phyloP scores from a whole-genome alignment of 345 rosid genomes.

The Barbarea vulgaris region DNA sequence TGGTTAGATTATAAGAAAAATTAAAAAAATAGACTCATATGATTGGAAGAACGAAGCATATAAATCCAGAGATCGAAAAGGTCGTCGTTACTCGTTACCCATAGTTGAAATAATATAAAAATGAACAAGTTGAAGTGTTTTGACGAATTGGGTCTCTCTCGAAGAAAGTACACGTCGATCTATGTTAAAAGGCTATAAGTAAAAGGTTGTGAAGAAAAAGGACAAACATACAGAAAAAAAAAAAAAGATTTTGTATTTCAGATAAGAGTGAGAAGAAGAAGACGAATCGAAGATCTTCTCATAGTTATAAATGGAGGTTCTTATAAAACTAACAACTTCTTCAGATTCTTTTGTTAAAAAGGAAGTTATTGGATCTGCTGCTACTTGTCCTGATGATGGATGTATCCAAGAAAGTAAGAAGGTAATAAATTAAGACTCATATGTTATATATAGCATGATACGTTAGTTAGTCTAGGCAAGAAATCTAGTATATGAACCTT shows the following conservation, averaged over 20 bases:
- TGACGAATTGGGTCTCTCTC: slow-evolving; percentile 58
- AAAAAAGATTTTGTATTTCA: background rate
- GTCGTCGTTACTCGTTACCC: background rate
- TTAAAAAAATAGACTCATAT: slow-evolving; percentile 13
- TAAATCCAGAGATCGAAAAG: background rate
- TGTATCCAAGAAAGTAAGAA: slow-evolving; percentile 37
- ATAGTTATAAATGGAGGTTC: slow-evolving; percentile 42
- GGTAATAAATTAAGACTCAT: slow-evolving; percentile 23
- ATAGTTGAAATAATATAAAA: slow-evolving; percentile 4
- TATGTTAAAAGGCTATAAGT: slow-evolving; percentile 33
- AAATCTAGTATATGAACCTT: no score
- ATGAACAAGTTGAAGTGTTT: slow-evolving; percentile 50
- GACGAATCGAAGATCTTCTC: slow-evolving; percentile 10
- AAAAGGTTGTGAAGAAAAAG: slow-evolving; percentile 25
- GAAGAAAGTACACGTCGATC: slow-evolving; percentile 24
- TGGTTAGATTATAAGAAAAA: background rate
- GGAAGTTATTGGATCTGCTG: slow-evolving; percentile 32
- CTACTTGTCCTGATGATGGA: background rate
- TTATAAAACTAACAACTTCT: slow-evolving; percentile 33
- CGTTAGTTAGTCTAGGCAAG: no score
- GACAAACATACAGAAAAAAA: background rate
- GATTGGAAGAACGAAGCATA: slow-evolving; percentile 30
- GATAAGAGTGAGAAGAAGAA: slow-evolving; percentile 25
- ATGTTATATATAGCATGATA: no score
- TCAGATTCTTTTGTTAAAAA: slow-evolving; percentile 41